Evolutionary conservation across 352 stramenopile genomes (phyloP), one percentile per base, ranked within the genome.

Genomic region (Phytophthora ohioensis): DNA sequence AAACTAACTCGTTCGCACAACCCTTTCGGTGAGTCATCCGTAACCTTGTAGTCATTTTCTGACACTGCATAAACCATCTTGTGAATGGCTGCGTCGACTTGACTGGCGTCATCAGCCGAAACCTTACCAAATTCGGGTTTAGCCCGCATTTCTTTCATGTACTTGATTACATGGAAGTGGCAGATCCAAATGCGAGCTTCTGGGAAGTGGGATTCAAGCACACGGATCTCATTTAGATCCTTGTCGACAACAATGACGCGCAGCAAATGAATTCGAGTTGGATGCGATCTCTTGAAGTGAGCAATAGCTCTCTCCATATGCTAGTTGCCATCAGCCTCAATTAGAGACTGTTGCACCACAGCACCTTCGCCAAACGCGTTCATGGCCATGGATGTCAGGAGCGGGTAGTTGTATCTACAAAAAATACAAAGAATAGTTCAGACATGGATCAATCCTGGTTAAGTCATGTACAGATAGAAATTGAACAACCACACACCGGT

Each of bases 111-210:
- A 0, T 62, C 60, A 1, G 48, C 4, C 0, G 68, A 72, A 3
- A 75, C 54, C 15, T 68, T 74, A 0, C 65, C 55, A 17, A 57
- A 69, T 0, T 66, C 56, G 0, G 31, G 31, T 38, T 71, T 73
- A 0, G 39, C 30, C 4, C 41, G 39, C 61, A 32, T 59, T 5
- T 67, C 21, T 17, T 67, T 66, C 5, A 74, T 5, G 3, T 67
- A 71, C 39, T 75, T 69, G 15, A 69, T 52, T 0, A 71, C 61
- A n/a, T 78, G 71, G 30, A 78, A 75, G 8, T 64, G 47, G 42
- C 64, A 77, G 5, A 73, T 64, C 0, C 70, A 34, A 0, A 73
- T 4, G 0, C 59, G 58, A 5, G 59, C 49, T 2, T 64, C 10
- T 0, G 58, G 45, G 38, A 77, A 77, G 11, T 67, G 27, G 3